Percentiles rank a stretch among this genome's conserved stretches.
phyloP scores from a whole-genome alignment of 441 rosid species.

The Pelargonium australe region DNA sequence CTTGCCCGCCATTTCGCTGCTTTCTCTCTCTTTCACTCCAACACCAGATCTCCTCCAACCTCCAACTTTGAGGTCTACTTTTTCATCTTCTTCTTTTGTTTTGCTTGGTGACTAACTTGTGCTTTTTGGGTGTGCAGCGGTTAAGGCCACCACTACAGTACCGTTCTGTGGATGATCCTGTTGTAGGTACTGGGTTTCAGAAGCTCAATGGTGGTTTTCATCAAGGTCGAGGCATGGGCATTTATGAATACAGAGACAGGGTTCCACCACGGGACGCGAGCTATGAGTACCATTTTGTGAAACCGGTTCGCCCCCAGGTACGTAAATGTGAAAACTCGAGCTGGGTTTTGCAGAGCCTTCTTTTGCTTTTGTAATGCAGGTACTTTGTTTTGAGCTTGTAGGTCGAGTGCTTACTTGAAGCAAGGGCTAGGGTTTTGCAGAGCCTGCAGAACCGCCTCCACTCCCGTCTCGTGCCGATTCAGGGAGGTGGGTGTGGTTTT shows the following conservation, averaged over 20 bases:
- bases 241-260: too few species aligned
- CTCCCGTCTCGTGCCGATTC: neutral
- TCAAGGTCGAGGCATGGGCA: neutral
- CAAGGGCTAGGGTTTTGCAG: slow-evolving; percentile 6
- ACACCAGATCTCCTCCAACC: neutral
- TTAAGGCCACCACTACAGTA: neutral
- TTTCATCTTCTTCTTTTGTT: neutral
- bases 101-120: neutral
- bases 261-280: too few species aligned
- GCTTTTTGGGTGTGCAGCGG: neutral
- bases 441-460: slow-evolving; percentile 1
- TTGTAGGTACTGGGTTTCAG: neutral
- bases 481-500: neutral
- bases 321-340: too few species aligned
- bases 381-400: neutral
- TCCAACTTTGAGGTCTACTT: neutral
- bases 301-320: neutral
- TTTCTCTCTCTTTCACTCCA: neutral
- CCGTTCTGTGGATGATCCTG: neutral
- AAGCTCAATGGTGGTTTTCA: neutral
- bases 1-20: slow-evolving; percentile 1
- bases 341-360: too few species aligned
- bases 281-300: slow-evolving; percentile 1
- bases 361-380: neutral
- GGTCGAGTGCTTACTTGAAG: slow-evolving; percentile 5